These are phyloP conservation scores for Bremia lactucae DNA, from an alignment of 352 stramenopile species.

Conservation along the genomic window DNA sequence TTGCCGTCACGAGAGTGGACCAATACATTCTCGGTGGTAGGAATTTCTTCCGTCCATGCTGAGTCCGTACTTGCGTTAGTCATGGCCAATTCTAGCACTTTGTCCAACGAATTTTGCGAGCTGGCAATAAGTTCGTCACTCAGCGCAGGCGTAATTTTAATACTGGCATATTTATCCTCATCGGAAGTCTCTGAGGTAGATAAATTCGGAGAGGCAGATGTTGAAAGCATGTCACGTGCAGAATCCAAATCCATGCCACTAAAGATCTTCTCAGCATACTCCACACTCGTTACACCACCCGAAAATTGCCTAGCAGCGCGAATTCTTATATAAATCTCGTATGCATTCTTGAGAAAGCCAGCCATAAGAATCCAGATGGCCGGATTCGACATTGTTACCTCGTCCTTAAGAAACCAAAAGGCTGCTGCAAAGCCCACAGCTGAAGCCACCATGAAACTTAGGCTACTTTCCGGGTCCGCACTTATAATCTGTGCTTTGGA, in stretches of 20 bases:
- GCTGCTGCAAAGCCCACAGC: constrained; percentile 47
- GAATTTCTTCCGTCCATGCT: constrained; percentile 50
- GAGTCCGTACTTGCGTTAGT: constrained; percentile 30
- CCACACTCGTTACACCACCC: constrained; percentile 17
- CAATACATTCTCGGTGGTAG: constrained; percentile 48
- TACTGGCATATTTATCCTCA: constrained; percentile 20
- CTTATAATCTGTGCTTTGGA: not conserved
- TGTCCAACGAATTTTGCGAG: constrained; percentile 39
- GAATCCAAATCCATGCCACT: constrained; percentile 25
- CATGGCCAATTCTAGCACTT: constrained; percentile 40
- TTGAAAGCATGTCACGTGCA: constrained; percentile 7
- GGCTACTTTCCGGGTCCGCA: constrained; percentile 18
- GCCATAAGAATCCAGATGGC: constrained; percentile 66
- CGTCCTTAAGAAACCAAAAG: constrained; percentile 77
- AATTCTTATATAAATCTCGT: constrained; percentile 35
- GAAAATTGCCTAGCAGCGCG: constrained; percentile 13
- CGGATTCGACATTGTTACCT: constrained; percentile 57
- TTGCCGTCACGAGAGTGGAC: constrained; percentile 68
- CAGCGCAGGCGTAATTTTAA: constrained; percentile 36
- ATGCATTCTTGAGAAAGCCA: constrained; percentile 63
- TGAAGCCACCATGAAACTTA: constrained; percentile 46
- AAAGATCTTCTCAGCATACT: constrained; percentile 29
- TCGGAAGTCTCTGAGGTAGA: constrained; percentile 7
- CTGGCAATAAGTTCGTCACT: constrained; percentile 38
- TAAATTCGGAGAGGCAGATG: not conserved